Base-by-base conservation (phyloP, 257 asterid genomes). In the Fraxinus pennsylvanica region DNA sequence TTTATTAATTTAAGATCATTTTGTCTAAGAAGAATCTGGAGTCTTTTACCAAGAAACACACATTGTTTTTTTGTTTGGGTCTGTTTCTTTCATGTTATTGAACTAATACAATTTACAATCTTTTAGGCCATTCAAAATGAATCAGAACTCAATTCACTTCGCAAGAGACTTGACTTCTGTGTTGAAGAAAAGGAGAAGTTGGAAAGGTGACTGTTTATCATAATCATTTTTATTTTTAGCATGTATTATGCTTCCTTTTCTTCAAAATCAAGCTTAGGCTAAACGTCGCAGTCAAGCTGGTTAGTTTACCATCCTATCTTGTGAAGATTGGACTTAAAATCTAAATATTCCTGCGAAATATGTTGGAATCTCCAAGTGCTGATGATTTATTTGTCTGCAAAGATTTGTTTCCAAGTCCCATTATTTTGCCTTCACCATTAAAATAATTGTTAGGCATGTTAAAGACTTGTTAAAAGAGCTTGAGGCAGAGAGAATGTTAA, bases 61-160 rank as follows among this genome's bases (percentile, higher is more conserved):
- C 29, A 13, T n/a, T 67, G 33, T 19, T 6, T 54, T 9, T 76
- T 76, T 35, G 69, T 29, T 63, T 68, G 71, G 72, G 61, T 2
- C 73, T 36, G 36, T 45, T 52, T 45, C 77, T 52, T 10, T 41
- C 45, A 43, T 41, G 19, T 59, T 21, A n/a, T 15, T 63, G 47
- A 33, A 38, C 25, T 10, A 52, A 19, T 59, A 43, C 47, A 30
- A 45, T 78, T 74, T 19, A 32, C 50, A 71, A 9, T 79, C 47
- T 67, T 72, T 77, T 87, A 90, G 97, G 94, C 97, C 77, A 93
- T 95, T 85, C 97, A 96, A 83, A 91, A 91, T 85, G 96, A 96
- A 82, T 90, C 98, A 75, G 98, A 96, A 89, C 83, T 92, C 50
- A 96, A 90, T 67, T 90, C 92, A 73, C 97, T 93, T 72, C 92